Evolutionary conservation across 2,329 filamentous ascomycete genomes (phyloP), one percentile per base, ranked within the genome.

Genomic region (Penicillium sp.): DNA sequence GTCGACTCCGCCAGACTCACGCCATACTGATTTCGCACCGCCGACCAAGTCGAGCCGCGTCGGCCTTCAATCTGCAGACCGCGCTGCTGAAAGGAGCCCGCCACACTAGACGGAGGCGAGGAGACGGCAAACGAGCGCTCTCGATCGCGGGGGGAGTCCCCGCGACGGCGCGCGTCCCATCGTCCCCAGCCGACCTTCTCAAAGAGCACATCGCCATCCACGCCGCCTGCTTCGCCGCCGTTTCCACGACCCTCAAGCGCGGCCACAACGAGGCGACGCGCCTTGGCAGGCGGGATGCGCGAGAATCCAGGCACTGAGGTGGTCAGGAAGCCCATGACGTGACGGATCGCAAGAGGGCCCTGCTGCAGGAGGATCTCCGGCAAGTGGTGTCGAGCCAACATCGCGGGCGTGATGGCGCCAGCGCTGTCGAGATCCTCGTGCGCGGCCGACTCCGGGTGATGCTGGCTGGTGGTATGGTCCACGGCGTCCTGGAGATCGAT

Each of bases 101-200:
- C 76, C 42, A 83, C 72, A 64, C 84, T 86, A 25, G 81, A 81
- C 7, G 82, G 81, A 35, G 84, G 82, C 58, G 83, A 84, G 55
- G 83, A 83, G 43, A 76, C 63, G 56, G 71, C 65, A 65, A 70
- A 52, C 22, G 57, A 52, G 48, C 67, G 61, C 60, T 73, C 70
- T 35, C 68, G 63, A 61, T 73, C 68, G 35, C 69, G 70, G 57
- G 71, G 63, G 46, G 84, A 80, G 63, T 91, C 85, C 57, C 89
- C 91, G 70, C 87, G 87, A 74, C 87, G 84, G 73, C 88, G 88
- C 63, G 93, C 95, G 77, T 96, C 91, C 94, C 94, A 99, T 67
- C 93, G 88, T 61, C 95, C 95, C 94, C 94, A 98, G 73, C 94
- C 94, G 61, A 97, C 92, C 83, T 98, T 98, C 77, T 96, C 91